Conservation (phyloP, 192 early-diverging fungal genomes). For the Gonapodya sp. region DNA sequence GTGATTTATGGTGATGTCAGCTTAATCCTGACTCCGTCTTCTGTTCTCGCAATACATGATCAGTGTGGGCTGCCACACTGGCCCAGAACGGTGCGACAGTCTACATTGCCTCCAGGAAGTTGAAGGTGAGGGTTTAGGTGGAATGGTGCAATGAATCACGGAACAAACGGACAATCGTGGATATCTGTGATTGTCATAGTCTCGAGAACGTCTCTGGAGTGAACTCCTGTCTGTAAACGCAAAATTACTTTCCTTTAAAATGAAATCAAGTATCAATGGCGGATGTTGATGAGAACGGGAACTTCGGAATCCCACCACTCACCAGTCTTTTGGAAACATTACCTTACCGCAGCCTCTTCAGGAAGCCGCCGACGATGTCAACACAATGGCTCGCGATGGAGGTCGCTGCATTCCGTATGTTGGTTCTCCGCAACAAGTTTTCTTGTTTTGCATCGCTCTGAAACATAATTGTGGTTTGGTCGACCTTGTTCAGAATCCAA, state of each 20-base stretch:
- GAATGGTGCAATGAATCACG: too few species aligned
- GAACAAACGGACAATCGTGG: too few species aligned
- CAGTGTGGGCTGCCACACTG: constrained; percentile 19
- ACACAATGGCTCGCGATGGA: constrained; percentile 26
- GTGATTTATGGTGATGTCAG: constrained; percentile 11
- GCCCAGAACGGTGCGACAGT: constrained; percentile 20
- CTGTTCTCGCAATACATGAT: background rate
- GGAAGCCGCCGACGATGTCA: constrained; percentile 57
- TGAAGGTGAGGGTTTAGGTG: constrained; percentile 5
- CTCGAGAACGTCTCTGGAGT: too few species aligned
- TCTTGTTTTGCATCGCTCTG: constrained; percentile 25
- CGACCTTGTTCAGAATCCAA: constrained; percentile 59
- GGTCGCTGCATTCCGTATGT: background rate
- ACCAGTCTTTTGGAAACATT: too few species aligned
- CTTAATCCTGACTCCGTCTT: background rate
- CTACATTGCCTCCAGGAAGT: constrained; percentile 78
- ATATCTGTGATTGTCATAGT: too few species aligned
- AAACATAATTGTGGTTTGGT: constrained; percentile 62
- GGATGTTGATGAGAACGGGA: constrained; percentile 34
- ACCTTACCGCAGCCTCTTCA: constrained; percentile 19
- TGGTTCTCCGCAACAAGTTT: background rate
- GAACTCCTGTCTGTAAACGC: too few species aligned
- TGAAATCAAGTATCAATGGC: constrained; percentile 13
- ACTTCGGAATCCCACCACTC: background rate
- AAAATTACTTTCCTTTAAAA: too few species aligned